Conservation (phyloP, 257 asterid species). For the Solanum infundibuliforme region DNA sequence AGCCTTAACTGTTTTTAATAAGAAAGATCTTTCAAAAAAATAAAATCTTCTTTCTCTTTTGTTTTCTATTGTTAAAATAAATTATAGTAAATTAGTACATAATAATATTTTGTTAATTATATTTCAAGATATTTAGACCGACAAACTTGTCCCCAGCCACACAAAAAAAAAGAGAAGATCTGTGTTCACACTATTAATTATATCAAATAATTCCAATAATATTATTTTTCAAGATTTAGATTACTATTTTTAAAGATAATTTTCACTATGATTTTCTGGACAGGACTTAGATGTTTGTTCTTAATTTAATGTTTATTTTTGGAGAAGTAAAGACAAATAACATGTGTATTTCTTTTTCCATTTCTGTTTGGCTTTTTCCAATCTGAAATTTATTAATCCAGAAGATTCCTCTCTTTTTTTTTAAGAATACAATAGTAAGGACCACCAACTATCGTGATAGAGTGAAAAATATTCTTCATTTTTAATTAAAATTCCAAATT, state of each 20-base stretch:
- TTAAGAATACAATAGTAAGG: neutral
- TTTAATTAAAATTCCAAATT: accelerated
- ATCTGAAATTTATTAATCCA: neutral
- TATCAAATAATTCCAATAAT: neutral
- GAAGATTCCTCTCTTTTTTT: neutral
- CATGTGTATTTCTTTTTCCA: neutral
- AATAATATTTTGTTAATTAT: neutral
- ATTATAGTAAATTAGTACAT: neutral
- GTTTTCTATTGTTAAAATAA: neutral
- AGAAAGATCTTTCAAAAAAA: slow-evolving; percentile 16
- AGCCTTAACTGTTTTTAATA: slow-evolving; percentile 33
- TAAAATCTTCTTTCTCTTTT: slow-evolving; percentile 21
- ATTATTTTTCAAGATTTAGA: neutral
- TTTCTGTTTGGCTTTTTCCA: neutral
- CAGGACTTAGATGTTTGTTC: neutral
- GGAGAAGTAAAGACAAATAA: neutral
- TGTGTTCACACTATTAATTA: neutral
- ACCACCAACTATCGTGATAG: neutral
- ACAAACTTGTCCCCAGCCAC: neutral
- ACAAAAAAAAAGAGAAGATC: neutral
- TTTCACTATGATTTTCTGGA: neutral
- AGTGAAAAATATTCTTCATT: neutral
- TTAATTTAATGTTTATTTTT: neutral
- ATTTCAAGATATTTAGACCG: neutral
- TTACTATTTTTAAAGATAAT: neutral